Base-by-base conservation (phyloP, 139 green algal genomes). In the Nannochloris sp. region DNA sequence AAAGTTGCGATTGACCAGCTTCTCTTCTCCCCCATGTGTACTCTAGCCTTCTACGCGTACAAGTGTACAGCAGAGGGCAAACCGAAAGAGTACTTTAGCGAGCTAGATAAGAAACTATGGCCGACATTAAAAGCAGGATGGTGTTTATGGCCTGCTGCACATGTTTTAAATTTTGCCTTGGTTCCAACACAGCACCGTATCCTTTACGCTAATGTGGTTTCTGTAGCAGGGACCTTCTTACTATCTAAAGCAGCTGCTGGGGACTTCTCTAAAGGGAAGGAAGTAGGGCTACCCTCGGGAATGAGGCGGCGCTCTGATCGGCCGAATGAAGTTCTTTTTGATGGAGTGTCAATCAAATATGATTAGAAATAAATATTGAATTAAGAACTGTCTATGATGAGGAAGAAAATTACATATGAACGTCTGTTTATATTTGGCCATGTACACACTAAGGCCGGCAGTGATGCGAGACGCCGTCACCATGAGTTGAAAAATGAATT, bases 1-100 rank as follows among this genome's bases (percentile, higher is more conserved):
- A 86, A 86, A 60, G 66, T 82, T 4, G 68, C 64, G 12, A 71
- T 80, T n/a, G 80, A 86, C 56, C 80, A 86, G 61, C 51, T 86
- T 31, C 12, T 85, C 14, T 85, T 73, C 61, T 70, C 80, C 0
- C 80, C 80, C 19, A 19, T 77, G 6, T 82, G 78, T 65, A 85
- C 80, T 19, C 46, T 54, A 35, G 39, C 81, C 7, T 86, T 83
- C 67, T 86, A 84, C 56, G 54, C 34, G 4, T 78, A 71, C 37
- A 78, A 78, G 23, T 29, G 44, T 5, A 3, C 30, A 7, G 46
- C 57, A 4, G 71, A 65, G 29, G 13, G 13, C 6, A n/a, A 33
- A 0, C 42, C 59, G 27, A 36, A 12, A 4, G 37, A 76, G 8
- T 66, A 60, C 15, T 2, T n/a, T 13, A 4, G 23, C 6, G 70